These are phyloP conservation scores for Alternaria burnsii DNA, from an alignment of 2,329 filamentous ascomycete species.

Conservation along the genomic window DNA sequence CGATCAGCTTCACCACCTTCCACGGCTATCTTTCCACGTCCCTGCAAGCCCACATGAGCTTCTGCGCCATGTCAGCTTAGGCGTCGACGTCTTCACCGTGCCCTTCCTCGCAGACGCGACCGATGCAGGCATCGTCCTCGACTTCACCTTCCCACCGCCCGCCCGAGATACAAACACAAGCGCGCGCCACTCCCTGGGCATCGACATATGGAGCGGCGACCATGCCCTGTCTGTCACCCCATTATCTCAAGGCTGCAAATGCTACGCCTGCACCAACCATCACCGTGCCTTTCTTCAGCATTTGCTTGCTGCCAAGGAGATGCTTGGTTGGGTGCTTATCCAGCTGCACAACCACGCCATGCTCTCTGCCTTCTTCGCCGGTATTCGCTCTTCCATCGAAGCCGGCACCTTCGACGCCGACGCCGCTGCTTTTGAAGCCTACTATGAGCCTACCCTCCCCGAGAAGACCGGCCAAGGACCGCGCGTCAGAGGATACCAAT, in stretches of 20 bases:
- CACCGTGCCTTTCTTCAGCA: constrained; percentile 90
- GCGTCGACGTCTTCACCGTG: constrained; percentile 80
- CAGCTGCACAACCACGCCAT: constrained; percentile 90
- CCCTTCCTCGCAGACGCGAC: constrained; percentile 78
- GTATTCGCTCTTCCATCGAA: constrained; percentile 71
- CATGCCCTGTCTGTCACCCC: constrained; percentile 71
- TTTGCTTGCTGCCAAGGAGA: constrained; percentile 87
- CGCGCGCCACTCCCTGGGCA: constrained; percentile 63
- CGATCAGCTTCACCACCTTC: constrained; percentile 67
- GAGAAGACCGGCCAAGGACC: constrained; percentile 79
- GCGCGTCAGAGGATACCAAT: constrained; percentile 47
- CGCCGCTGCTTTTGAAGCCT: constrained; percentile 66
- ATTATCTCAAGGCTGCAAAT: constrained; percentile 70
- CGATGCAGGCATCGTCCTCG: constrained; percentile 84
- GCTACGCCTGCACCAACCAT: constrained; percentile 84
- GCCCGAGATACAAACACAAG: constrained; percentile 20
- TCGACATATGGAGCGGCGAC: constrained; percentile 75
- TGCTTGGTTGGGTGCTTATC: constrained; percentile 93
- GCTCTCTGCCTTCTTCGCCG: constrained; percentile 75
- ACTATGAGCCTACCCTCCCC: constrained; percentile 77
- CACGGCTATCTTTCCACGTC: constrained; percentile 77
- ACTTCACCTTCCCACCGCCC: constrained; percentile 74
- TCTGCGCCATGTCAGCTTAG: constrained; percentile 76
- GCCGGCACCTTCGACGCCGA: constrained; percentile 64
- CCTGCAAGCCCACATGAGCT: constrained; percentile 78